Conservation (phyloP, 1,284 basidiomycete species). For the Leccinum pallidistipes region DNA sequence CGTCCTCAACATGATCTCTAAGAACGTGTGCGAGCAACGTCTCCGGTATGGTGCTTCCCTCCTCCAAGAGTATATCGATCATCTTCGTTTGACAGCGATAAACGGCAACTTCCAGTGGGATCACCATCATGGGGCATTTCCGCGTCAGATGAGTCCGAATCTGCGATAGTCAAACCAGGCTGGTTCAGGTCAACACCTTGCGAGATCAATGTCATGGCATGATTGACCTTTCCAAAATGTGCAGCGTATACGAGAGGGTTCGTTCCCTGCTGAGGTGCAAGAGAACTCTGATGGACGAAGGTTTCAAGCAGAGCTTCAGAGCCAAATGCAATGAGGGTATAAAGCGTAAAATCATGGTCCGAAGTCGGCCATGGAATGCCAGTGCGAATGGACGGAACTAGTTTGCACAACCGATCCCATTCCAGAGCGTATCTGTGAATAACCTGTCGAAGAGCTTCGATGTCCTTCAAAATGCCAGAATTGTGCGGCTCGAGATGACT, state of each 20-base stretch:
- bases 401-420: slow-evolving; percentile 1
- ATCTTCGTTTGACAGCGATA: neutral
- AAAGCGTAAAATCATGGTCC: no score
- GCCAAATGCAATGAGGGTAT: no score
- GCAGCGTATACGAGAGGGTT: no score
- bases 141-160: neutral
- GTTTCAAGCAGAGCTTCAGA: no score
- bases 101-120: neutral
- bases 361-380: no score
- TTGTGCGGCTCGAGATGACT: neutral
- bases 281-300: no score
- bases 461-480: neutral
- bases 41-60: neutral
- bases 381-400: neutral
- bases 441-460: neutral
- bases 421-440: neutral
- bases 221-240: no score
- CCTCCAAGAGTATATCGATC: neutral
- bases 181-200: no score
- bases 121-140: neutral
- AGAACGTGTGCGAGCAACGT: neutral
- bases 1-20: no score
- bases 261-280: no score
- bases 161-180: neutral
- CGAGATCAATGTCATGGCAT: no score